These are phyloP conservation scores for Fraxinus ornus DNA, from an alignment of 305 asterid genomes.

Conservation along the genomic window DNA sequence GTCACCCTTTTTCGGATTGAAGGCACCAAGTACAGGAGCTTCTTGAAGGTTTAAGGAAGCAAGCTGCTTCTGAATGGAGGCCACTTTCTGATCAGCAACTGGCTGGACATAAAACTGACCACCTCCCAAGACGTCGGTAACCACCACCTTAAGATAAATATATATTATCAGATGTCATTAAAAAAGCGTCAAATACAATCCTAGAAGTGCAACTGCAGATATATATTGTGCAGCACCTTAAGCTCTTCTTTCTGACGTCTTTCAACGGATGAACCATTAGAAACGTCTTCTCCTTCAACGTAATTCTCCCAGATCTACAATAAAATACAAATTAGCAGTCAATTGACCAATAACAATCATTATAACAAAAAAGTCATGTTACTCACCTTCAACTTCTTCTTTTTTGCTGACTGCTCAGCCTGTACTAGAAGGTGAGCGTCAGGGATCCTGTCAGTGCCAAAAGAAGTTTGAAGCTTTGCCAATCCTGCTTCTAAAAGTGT, in stretches of 20 bases:
- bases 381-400: conserved; percentile 84
- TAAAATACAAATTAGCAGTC: conserved; percentile 11
- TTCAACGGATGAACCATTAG: conserved; percentile 58
- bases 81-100: conserved; percentile 78
- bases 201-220: not conserved
- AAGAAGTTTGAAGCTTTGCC: conserved; percentile 82
- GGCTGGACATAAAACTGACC: conserved; percentile 90
- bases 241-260: conserved; percentile 87
- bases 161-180: not conserved
- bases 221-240: conserved; percentile 48
- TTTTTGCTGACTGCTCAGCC: conserved; percentile 92
- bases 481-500: conserved; percentile 89
- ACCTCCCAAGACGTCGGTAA: conserved; percentile 89
- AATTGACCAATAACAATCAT: not conserved
- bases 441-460: conserved; percentile 77
- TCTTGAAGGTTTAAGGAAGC: conserved; percentile 77
- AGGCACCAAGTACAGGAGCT: conserved; percentile 78
- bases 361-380: not conserved
- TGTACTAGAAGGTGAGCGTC: conserved; percentile 84
- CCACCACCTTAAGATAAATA: conserved; percentile 54
- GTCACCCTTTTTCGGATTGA: conserved; percentile 90
- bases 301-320: conserved; percentile 84
- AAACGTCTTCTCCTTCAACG: conserved; percentile 87
- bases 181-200: too few relatives aligned
- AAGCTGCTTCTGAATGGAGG: conserved; percentile 81